phyloP scores from a whole-genome alignment of 139 green algal genomes.

The Closterium sp. region DNA sequence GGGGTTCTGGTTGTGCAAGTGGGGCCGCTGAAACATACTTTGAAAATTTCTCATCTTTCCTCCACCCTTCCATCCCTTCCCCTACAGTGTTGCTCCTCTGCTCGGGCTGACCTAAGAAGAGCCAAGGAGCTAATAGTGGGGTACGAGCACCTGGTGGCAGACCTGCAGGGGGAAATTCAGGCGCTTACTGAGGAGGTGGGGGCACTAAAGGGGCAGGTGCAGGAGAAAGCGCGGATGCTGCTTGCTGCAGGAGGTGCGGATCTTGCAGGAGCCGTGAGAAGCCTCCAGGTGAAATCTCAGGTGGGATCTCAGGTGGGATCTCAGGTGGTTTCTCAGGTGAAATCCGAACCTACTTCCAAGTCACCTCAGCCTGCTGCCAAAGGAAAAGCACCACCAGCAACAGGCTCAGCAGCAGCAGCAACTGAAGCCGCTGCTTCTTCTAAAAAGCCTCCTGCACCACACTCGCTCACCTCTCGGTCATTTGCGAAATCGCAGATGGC shows the following conservation, averaged over 20 bases:
- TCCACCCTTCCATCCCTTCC: no score
- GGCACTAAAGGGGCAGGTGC: neutral
- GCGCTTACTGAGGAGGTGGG: neutral
- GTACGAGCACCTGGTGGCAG: no score
- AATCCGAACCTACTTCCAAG: neutral
- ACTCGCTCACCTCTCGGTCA: neutral
- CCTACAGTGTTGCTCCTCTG: no score
- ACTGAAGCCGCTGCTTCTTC: neutral
- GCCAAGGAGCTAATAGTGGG: no score
- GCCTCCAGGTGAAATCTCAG: neutral
- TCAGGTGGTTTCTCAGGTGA: neutral
- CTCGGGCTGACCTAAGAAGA: no score
- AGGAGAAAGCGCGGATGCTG: neutral
- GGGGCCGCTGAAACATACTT: no score
- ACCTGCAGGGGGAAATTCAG: no score
- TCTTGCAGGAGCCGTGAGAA: neutral
- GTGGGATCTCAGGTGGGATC: neutral
- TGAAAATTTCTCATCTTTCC: no score
- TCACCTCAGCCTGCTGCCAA: neutral
- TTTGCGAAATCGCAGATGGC: neutral
- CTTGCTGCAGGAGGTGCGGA: neutral
- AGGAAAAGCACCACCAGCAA: neutral
- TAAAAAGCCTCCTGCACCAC: neutral
- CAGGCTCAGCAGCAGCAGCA: no score
- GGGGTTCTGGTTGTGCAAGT: no score